These are phyloP conservation scores for Myriangium duriaei DNA, from an alignment of 2,329 filamentous ascomycete species.

Conservation along the genomic window DNA sequence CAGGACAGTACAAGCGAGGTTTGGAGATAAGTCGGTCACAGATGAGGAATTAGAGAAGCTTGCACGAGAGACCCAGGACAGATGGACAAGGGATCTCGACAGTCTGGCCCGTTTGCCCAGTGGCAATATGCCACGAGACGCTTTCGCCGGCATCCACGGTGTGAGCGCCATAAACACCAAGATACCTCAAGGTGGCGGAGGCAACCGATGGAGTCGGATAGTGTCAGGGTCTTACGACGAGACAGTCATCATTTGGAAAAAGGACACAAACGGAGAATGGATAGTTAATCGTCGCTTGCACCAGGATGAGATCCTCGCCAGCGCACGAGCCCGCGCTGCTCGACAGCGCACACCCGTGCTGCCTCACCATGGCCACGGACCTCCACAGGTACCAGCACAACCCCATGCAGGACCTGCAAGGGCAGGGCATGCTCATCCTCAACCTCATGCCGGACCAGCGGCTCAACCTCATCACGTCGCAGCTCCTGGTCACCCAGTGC, in stretches of 20 bases:
- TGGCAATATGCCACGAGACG: not conserved
- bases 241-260: constrained; percentile 88
- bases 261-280: constrained; percentile 71
- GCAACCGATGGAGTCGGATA: constrained; percentile 82
- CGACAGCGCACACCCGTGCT: constrained; percentile 1
- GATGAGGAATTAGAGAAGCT: constrained; percentile 60
- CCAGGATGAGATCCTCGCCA: constrained; percentile 17
- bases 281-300: constrained; percentile 52
- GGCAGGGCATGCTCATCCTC: constrained; percentile 13
- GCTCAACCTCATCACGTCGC: not conserved
- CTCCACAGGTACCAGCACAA: constrained; percentile 8
- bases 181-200: constrained; percentile 80
- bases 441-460: constrained; percentile 19
- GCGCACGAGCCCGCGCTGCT: constrained; percentile 2
- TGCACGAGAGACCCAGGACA: constrained; percentile 36
- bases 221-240: constrained; percentile 96
- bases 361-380: constrained; percentile 3
- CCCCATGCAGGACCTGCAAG: constrained; percentile 1
- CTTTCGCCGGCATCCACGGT: constrained; percentile 17
- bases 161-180: constrained; percentile 62
- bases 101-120: not conserved
- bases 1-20: constrained; percentile 87
- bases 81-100: constrained; percentile 1
- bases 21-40: constrained; percentile 76
- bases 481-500: constrained; percentile 7